Evolutionary conservation across 768 basidiomycete species (phyloP), one percentile per base, ranked within the genome.

Genomic region (Baorangia bicolor): DNA sequence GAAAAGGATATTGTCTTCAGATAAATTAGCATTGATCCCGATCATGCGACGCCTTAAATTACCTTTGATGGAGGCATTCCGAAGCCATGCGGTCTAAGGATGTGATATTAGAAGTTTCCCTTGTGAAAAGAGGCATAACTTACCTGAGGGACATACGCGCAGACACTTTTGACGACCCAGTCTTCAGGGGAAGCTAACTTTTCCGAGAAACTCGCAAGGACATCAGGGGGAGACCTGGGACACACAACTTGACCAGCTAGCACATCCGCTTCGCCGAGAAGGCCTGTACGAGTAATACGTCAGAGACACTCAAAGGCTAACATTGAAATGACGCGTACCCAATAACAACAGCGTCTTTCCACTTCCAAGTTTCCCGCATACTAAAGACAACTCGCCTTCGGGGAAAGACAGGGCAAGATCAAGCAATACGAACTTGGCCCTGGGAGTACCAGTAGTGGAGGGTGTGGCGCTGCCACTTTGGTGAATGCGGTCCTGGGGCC

Each of bases 301-400:
- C 61, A 65, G 53, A 20, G 40, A 25, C n/a, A 44, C n/a, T 37
- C 33, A 11, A 51, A 10, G 7, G 3, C 9, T 5, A 37, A n/a
- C 14, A 25, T 42, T 21, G 33, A 27, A 20, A 18, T 21, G 25
- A 40, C 5, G 49, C 68, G 5, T 59, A 81, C 89, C 80, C 31
- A 89, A 77, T n/a, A 96, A 73, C 30, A 96, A 69, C 7, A 97
- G 74, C 0, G 93, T 90, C 74, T 96, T 97, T 27, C 94, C 94
- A 18, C 88, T 88, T 4, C 92, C 94, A 11, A 96, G 77, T 65
- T 93, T 92, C 2, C 94, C 94, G 64, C 92, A 94, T 18, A 97
- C 81, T 16, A 97, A 78, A 2, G 90, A 87, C 25, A 96, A 76
- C 69, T 90, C 81, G 27, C 90, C 90, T 13, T 75, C 71, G 0